These are phyloP conservation scores for Solanum dulcamara DNA, from an alignment of 257 asterid species.

Conservation along the genomic window DNA sequence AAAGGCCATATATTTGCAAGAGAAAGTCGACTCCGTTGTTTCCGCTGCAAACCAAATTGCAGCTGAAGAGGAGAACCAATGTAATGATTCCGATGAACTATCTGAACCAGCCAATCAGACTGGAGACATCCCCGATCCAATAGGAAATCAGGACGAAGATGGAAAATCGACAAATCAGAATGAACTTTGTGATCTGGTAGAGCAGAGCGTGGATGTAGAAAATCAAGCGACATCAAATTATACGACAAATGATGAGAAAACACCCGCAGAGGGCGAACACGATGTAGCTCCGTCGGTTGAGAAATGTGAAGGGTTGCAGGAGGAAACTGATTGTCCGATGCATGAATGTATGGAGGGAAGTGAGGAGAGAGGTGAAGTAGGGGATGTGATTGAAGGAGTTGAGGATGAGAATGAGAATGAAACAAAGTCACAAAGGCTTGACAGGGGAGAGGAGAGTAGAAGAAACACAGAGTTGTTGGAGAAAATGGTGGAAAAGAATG, in stretches of 20 bases:
- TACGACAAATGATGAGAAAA: neutral
- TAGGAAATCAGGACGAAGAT: neutral
- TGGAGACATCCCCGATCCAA: neutral
- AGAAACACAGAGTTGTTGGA: conserved; percentile 31
- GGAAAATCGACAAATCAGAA: neutral
- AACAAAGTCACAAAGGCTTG: neutral
- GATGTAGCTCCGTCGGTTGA: neutral
- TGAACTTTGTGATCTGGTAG: neutral
- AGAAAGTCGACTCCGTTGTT: conserved; percentile 41
- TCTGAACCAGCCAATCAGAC: conserved; percentile 4
- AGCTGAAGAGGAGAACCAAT: neutral
- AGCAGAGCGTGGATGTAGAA: neutral
- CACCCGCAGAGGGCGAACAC: neutral
- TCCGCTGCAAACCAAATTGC: neutral
- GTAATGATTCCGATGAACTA: neutral
- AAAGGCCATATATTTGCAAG: conserved; percentile 65
- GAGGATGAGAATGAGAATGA: neutral
- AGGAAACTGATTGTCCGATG: neutral
- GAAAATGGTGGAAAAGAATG: conserved; percentile 45
- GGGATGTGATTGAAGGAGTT: neutral
- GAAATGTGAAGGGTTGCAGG: neutral
- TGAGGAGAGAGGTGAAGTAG: neutral
- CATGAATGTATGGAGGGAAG: neutral
- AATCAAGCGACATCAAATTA: neutral
- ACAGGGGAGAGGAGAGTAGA: neutral